Evolutionary conservation across 139 green algal species (phyloP).

Genomic region (Astrephomene gubernaculifera): DNA sequence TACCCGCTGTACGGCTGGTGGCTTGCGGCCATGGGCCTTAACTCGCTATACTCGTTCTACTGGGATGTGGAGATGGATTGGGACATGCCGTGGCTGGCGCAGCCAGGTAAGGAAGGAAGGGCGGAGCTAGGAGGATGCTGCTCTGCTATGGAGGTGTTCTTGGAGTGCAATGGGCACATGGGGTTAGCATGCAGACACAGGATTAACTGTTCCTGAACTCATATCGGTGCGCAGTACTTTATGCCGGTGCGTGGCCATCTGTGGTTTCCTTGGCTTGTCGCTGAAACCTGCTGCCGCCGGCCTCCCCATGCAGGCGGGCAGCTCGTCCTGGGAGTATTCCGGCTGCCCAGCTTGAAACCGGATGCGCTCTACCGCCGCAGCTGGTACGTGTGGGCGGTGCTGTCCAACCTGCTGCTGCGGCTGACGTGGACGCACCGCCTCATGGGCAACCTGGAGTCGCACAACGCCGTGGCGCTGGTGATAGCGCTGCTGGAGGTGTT

Average conservation of each 20-base stretch:
- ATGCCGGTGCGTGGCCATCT: no score
- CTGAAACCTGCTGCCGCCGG: not conserved
- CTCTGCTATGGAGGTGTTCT: no score
- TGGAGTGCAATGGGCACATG: no score
- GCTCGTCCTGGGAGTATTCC: not conserved
- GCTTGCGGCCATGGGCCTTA: conserved; percentile 82
- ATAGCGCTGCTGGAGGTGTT: conserved; percentile 75
- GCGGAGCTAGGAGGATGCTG: no score
- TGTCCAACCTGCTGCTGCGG: conserved; percentile 85
- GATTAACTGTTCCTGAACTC: no score
- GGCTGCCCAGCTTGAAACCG: conserved; percentile 29
- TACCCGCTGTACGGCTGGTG: conserved; percentile 79
- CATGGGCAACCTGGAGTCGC: conserved; percentile 43
- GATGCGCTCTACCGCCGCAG: conserved; percentile 30
- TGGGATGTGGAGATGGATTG: conserved; percentile 98
- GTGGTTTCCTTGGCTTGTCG: no score
- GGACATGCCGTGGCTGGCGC: conserved; percentile 85
- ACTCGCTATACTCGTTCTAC: conserved; percentile 93
- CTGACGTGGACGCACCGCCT: conserved; percentile 80
- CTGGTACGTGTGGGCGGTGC: conserved; percentile 81
- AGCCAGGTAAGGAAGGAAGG: conserved; percentile 25
- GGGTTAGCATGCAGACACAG: no score
- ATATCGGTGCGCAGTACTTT: no score
- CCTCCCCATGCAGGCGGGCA: not conserved
- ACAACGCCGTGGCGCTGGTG: conserved; percentile 60